Evolutionary conservation across 2,329 filamentous ascomycete species (phyloP).

Genomic region (Verticillium tricorpus): DNA sequence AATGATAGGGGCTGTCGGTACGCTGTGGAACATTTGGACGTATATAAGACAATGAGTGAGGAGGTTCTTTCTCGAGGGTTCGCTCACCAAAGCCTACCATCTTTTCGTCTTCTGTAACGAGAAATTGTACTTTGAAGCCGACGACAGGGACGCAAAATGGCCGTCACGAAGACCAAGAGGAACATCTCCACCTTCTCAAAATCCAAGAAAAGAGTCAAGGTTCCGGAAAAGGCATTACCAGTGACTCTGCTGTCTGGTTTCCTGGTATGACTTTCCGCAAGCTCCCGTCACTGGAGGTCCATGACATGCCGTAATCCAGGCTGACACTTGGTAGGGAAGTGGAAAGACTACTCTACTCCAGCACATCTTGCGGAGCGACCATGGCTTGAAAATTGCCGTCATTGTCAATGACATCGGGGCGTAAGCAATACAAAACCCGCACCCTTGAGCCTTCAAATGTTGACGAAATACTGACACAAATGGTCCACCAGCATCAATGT

Average conservation of each 20-base stretch:
- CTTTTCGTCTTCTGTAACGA: background rate
- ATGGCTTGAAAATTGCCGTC: conserved; percentile 64
- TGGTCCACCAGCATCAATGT: conserved; percentile 51
- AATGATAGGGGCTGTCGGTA: background rate
- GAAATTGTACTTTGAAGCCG: background rate
- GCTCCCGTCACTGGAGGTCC: too few relatives aligned
- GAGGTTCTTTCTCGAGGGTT: background rate
- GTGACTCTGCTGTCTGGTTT: conserved; percentile 60
- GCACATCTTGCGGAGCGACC: conserved; percentile 62
- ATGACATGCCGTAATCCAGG: too few relatives aligned
- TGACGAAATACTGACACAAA: background rate
- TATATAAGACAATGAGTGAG: background rate
- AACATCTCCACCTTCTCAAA: conserved; percentile 5
- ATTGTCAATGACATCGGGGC: conserved; percentile 70
- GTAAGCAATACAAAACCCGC: conserved; percentile 25
- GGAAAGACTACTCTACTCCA: conserved; percentile 69
- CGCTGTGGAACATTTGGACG: background rate
- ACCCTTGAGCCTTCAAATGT: background rate
- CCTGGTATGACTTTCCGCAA: conserved; percentile 33
- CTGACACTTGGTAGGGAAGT: conserved; percentile 43
- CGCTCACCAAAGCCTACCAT: background rate
- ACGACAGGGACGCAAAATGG: background rate
- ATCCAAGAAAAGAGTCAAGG: background rate
- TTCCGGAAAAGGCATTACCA: conserved; percentile 34
- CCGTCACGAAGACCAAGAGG: conserved; percentile 5